Evolutionary conservation across 805 yeast genomes (phyloP).

Genomic region (Cyberlindnera nakhonratchasimensis): DNA sequence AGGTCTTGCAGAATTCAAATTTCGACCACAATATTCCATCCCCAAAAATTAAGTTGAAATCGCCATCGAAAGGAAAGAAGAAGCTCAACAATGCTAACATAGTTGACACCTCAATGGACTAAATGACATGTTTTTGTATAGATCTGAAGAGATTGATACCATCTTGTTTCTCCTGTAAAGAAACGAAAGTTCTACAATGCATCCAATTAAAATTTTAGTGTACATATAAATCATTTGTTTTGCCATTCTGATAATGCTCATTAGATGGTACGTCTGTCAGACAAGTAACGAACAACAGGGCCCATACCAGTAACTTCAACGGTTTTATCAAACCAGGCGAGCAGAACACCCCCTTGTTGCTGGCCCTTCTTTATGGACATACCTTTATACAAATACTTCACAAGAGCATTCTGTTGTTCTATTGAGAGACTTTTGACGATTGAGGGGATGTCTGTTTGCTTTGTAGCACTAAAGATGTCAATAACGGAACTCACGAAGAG

Average conservation of each 20-base stretch:
- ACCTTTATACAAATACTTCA: slow-evolving; percentile 82
- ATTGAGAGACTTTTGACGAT: slow-evolving; percentile 56
- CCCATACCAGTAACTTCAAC: slow-evolving; percentile 84
- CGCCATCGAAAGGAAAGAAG: slow-evolving; percentile 20
- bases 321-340: slow-evolving; percentile 91
- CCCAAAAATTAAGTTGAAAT: slow-evolving; percentile 14
- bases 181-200: background rate
- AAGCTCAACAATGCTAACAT: slow-evolving; percentile 10
- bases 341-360: slow-evolving; percentile 78
- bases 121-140: background rate
- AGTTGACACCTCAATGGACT: slow-evolving; percentile 14
- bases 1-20: slow-evolving; percentile 13
- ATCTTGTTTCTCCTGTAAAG: too few species aligned
- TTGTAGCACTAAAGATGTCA: slow-evolving; percentile 66
- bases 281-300: slow-evolving; percentile 78
- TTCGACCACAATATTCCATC: slow-evolving; percentile 12
- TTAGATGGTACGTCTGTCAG: slow-evolving; percentile 78
- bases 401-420: slow-evolving; percentile 70
- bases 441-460: slow-evolving; percentile 60
- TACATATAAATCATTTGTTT: slow-evolving; percentile 1
- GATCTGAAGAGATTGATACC: too few species aligned
- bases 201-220: background rate
- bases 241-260: background rate
- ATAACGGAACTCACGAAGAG: slow-evolving; percentile 55
- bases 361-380: slow-evolving; percentile 78